phyloP scores from a whole-genome alignment of 1,284 basidiomycete genomes.

The Tilletia setariae region DNA sequence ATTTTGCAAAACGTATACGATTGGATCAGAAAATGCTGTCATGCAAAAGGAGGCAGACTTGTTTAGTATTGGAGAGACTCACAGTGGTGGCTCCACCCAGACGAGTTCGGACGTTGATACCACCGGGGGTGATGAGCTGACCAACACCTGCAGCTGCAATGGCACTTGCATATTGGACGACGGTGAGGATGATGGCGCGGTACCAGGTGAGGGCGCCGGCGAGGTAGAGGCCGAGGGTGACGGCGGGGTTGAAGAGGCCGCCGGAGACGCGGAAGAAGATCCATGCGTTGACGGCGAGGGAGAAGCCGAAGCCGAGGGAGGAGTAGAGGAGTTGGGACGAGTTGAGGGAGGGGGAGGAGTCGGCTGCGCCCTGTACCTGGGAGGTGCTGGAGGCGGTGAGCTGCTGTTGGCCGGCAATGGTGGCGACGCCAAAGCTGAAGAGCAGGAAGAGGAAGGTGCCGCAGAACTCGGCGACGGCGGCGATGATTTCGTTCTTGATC shows the following conservation, averaged over 20 bases:
- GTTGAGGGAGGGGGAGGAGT: conserved; percentile 7
- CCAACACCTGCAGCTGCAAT: conserved; percentile 32
- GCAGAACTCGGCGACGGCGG: conserved; percentile 26
- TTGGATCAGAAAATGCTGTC: too few species aligned
- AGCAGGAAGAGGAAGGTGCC: conserved; percentile 38
- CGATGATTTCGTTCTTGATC: conserved; percentile 15
- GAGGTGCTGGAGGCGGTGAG: conserved; percentile 3
- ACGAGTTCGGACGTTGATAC: conserved; percentile 22
- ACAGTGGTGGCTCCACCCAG: conserved; percentile 17
- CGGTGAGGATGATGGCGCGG: conserved; percentile 18
- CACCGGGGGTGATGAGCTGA: conserved; percentile 24
- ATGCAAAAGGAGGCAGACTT: too few species aligned
- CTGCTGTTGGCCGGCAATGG: conserved; percentile 13
- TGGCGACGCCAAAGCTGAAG: conserved; percentile 19
- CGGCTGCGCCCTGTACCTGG: conserved; percentile 10
- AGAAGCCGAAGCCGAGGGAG: conserved; percentile 2
- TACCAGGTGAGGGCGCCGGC: conserved; percentile 21
- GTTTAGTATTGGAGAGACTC: too few species aligned
- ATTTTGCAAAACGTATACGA: too few species aligned
- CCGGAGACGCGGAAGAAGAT: conserved; percentile 61
- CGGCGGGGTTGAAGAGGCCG: conserved; percentile 68
- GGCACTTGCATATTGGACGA: conserved; percentile 32
- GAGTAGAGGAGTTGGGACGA: neutral
- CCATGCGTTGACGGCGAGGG: conserved; percentile 6
- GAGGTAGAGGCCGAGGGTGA: conserved; percentile 64